Percentiles rank a stretch among this genome's conserved stretches.
These are phyloP conservation scores for Suhomyces terraborum DNA, from an alignment of 1,139 yeast genomes.

Conservation along the genomic window DNA sequence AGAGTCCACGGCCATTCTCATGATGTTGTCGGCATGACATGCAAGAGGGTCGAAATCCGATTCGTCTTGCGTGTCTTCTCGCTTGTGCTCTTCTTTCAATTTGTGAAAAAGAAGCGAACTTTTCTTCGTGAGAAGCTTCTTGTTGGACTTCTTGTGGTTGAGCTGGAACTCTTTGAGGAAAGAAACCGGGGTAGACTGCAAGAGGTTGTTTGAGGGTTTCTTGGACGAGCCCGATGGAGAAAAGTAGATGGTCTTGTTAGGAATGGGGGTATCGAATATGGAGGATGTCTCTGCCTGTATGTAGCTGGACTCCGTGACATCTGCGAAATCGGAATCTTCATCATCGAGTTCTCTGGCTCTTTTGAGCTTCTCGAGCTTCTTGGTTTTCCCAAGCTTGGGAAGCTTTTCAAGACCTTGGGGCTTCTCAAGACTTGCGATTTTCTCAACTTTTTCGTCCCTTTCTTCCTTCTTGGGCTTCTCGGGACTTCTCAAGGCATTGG, in stretches of 20 bases:
- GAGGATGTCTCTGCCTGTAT: slow-evolving; percentile 21
- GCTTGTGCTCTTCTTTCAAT: slow-evolving; percentile 6
- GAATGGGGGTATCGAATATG: slow-evolving; percentile 31
- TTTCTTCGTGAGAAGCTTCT: slow-evolving; percentile 25
- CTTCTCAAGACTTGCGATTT: no score
- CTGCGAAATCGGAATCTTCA: slow-evolving; percentile 10
- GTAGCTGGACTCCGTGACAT: slow-evolving; percentile 13
- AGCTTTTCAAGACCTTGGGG: no score
- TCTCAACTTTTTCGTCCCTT: not conserved
- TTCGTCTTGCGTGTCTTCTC: slow-evolving; percentile 20
- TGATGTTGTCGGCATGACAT: slow-evolving; percentile 50
- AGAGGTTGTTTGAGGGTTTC: slow-evolving; percentile 18
- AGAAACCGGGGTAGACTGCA: slow-evolving; percentile 31
- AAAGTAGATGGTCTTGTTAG: slow-evolving; percentile 34
- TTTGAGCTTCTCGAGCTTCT: slow-evolving; percentile 9
- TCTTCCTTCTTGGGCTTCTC: not conserved
- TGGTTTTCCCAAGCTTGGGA: not conserved
- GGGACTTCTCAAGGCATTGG: no score
- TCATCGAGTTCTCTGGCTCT: slow-evolving; percentile 14
- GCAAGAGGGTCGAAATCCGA: slow-evolving; percentile 46
- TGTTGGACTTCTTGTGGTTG: slow-evolving; percentile 17
- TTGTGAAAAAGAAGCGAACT: slow-evolving; percentile 18
- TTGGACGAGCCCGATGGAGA: slow-evolving; percentile 33
- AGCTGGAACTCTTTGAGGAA: slow-evolving; percentile 19
- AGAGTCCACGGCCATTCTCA: slow-evolving; percentile 53